Evolutionary conservation across 805 yeast species (phyloP), one percentile per base, ranked within the genome.

Genomic region (Torulaspora gathmanii): DNA sequence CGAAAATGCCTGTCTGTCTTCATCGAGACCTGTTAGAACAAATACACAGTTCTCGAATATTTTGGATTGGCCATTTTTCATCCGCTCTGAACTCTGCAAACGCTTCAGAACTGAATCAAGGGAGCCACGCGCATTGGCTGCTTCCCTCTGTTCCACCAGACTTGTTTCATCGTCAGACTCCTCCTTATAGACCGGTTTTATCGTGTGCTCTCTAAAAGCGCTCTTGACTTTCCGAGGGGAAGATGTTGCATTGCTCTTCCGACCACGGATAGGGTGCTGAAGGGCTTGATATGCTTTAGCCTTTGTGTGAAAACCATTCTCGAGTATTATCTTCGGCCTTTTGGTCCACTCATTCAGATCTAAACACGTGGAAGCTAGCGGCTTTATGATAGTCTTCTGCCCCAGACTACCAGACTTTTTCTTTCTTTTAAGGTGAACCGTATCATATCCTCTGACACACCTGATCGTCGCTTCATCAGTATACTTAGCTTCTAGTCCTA

Each of bases 391-490:
- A 5, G 40, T 42, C 12, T 53, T 44, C 13, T 58, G 58, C 1
- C 50, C 50, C 12, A 59, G 37, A 10, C 38, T 37, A 10, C 58
- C 58, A 23, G 55, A 54, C 13, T 46, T 49, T 30, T 46, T 57
- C 19, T 60, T 50, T 37, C 57, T 64, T 47, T 56, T 66, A 5
- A 71, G 61, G 49, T 66, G 64, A 2, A 79, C 74, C 0, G 71
- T 65, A 55, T 80, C 80, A 54, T 68, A 82, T 0, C 89, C 89
- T 51, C 88, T 66, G 45, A 79, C 69, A 56, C 88, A 82, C 39
- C 70, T 61, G 5, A 82, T 71, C 0, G 51, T 51, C 13, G 59
- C 53, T 7, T 48, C 50, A 6, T 60, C 55, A 1, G 53, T 46
- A 3, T 42, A 8, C 8, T 36, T 40, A 44, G 64, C 60, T 29